phyloP scores from a whole-genome alignment of 192 early-diverging fungal genomes.

The Backusella tuberculispora region DNA sequence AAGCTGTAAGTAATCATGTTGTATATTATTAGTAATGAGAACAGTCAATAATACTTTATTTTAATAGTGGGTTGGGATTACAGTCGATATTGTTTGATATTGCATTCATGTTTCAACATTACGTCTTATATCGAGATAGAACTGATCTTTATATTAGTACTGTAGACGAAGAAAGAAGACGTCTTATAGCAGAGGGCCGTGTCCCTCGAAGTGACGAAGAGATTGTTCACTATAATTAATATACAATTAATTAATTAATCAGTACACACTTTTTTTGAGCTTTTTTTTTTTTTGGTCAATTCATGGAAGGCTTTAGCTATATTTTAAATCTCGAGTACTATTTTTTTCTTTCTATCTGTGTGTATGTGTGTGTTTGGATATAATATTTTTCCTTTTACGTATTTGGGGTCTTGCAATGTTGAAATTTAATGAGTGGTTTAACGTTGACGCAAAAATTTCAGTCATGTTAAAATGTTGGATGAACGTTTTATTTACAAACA shows the following conservation, averaged over 20 bases:
- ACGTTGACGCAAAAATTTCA: no score
- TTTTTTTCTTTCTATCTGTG: no score
- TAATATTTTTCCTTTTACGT: no score
- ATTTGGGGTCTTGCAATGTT: no score
- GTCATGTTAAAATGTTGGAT: no score
- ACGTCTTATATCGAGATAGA: constrained; percentile 66
- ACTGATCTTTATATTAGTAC: constrained; percentile 38
- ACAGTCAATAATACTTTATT: constrained; percentile 3
- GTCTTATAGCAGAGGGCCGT: constrained; percentile 36
- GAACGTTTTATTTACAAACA: no score
- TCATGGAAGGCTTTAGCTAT: no score
- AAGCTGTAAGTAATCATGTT: constrained; percentile 53
- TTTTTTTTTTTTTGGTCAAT: no score
- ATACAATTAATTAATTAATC: background rate
- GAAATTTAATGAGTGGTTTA: no score
- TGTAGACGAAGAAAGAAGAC: constrained; percentile 40
- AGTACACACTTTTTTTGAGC: no score
- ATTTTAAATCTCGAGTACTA: no score
- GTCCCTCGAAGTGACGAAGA: constrained; percentile 13
- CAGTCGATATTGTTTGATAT: constrained; percentile 81
- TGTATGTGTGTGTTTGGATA: no score
- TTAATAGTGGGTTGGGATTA: constrained; percentile 72
- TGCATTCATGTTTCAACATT: constrained; percentile 85
- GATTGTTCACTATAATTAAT: background rate
- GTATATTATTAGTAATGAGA: background rate